Conservation (phyloP, 495 filamentous ascomycete species). For the Penicillium steckii region DNA sequence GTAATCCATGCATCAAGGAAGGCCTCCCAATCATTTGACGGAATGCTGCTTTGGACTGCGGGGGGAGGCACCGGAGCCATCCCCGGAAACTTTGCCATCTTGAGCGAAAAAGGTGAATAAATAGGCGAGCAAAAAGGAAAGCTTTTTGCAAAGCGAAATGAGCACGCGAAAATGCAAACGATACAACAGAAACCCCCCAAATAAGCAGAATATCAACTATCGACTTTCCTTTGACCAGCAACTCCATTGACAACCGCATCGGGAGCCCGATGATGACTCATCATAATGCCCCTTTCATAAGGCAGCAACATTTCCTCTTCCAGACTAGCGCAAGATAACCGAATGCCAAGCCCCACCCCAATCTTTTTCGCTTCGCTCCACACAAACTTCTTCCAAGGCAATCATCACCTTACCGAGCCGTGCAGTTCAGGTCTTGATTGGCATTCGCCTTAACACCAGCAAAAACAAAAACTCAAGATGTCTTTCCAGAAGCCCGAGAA, state of each 20-base stretch:
- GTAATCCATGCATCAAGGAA: conserved; percentile 77
- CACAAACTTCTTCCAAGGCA: conserved; percentile 37
- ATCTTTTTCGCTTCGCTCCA: conserved; percentile 32
- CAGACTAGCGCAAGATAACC: conserved; percentile 38
- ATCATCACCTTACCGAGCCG: conserved; percentile 84
- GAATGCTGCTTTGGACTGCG: conserved; percentile 62
- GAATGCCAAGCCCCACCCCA: conserved; percentile 47
- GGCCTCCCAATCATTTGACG: conserved; percentile 70
- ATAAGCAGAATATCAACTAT: neutral
- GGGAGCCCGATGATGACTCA: conserved; percentile 24
- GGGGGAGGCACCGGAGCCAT: conserved; percentile 74
- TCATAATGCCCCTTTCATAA: neutral
- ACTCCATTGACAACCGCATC: neutral
- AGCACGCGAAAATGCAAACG: neutral
- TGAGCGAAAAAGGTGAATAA: neutral
- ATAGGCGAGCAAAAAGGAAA: neutral
- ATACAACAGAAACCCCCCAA: neutral
- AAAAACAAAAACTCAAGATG: conserved; percentile 60
- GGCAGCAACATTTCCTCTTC: conserved; percentile 12
- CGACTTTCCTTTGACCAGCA: neutral
- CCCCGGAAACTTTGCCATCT: conserved; percentile 57
- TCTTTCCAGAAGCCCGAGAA: conserved; percentile 96
- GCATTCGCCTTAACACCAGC: conserved; percentile 32
- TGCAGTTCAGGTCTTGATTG: conserved; percentile 62
- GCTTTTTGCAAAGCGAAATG: neutral